Base-by-base conservation (phyloP, 2,329 filamentous ascomycete species). In the Blumeriella jaapii region DNA sequence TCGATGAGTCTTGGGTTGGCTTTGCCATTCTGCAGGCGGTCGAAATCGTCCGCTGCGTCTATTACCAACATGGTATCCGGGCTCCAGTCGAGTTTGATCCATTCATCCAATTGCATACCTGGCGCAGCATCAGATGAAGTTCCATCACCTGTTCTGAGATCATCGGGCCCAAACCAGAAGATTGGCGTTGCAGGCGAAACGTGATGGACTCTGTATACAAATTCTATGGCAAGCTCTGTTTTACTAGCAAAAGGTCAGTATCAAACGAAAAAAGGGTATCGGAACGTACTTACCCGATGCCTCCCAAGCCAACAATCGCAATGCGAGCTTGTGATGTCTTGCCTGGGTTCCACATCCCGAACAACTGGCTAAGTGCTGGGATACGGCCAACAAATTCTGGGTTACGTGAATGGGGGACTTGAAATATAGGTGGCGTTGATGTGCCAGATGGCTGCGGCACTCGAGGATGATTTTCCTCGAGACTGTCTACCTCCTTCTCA, bases 251-350 rank as follows among this genome's bases (percentile, higher is more conserved):
- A 9, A 23, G 4, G 29, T 47, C 17, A 46, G 35, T 24, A 24
- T 13, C 3, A 4, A 15, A n/a, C n/a, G n/a, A n/a, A n/a, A n/a
- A n/a, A n/a, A n/a, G n/a, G n/a, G n/a, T n/a, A n/a, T n/a, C n/a
- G n/a, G n/a, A n/a, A n/a, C n/a, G n/a, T 29, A 29, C 41, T 25
- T 37, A 49, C 47, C 49, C 49, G 30, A 45, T 43, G 14, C 49
- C 49, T 26, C 49, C 49, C n/a, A 51, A 34, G 4, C 47, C 49
- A 22, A 44, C 41, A 26, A 49, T 39, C n/a, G 42, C 46, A 20
- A 49, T 44, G 16, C 49, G 33, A 6, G 38, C 41, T 17, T 25
- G 31, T 8, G 32, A 34, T 23, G 38, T 47, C 11, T 36, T 29
- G 10, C 40, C 39, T 11, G 47, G 46, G 18, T 46, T 47, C 46